phyloP scores from a whole-genome alignment of 306 rosid genomes.

The Rubus parviflorus region DNA sequence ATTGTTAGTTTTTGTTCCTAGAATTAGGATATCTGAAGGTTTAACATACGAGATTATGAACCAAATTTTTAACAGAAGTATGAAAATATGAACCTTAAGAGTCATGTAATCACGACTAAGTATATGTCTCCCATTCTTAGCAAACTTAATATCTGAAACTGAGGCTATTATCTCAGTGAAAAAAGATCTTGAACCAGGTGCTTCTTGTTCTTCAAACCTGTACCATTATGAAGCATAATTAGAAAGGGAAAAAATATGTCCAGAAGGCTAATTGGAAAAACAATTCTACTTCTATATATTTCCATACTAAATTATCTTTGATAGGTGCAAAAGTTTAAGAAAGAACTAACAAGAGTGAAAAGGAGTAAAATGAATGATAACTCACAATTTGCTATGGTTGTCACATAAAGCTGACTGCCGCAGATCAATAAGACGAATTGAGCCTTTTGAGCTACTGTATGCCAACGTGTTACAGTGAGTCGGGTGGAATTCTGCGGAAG shows the following conservation, averaged over 20 bases:
- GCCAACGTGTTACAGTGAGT: slow-evolving; percentile 89
- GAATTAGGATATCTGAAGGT: background rate
- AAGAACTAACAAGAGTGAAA: slow-evolving; percentile 10
- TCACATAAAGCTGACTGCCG: slow-evolving; percentile 99
- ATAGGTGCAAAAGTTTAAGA: background rate
- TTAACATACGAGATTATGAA: background rate
- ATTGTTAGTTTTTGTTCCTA: background rate
- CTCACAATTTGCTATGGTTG: slow-evolving; percentile 91
- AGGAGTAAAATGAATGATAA: slow-evolving; percentile 8
- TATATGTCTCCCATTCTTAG: slow-evolving; percentile 86
- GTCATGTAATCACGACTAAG: slow-evolving; percentile 99
- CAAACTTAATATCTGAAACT: slow-evolving; percentile 91
- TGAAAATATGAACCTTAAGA: slow-evolving; percentile 62
- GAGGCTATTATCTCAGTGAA: slow-evolving; percentile 99
- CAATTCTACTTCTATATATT: background rate
- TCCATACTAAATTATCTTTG: background rate
- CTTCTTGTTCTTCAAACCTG: slow-evolving; percentile 99
- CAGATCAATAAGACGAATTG: slow-evolving; percentile 91
- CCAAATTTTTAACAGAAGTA: too few relatives aligned
- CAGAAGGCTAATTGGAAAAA: background rate
- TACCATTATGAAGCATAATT: slow-evolving; percentile 15
- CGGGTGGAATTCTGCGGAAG: slow-evolving; percentile 98
- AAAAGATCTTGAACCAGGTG: slow-evolving; percentile 89
- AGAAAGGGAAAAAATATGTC: background rate
- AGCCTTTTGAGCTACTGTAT: slow-evolving; percentile 97